Evolutionary conservation across 139 green algal species (phyloP), one percentile per base, ranked within the genome.

Genomic region (Chlamydomonas applanata): DNA sequence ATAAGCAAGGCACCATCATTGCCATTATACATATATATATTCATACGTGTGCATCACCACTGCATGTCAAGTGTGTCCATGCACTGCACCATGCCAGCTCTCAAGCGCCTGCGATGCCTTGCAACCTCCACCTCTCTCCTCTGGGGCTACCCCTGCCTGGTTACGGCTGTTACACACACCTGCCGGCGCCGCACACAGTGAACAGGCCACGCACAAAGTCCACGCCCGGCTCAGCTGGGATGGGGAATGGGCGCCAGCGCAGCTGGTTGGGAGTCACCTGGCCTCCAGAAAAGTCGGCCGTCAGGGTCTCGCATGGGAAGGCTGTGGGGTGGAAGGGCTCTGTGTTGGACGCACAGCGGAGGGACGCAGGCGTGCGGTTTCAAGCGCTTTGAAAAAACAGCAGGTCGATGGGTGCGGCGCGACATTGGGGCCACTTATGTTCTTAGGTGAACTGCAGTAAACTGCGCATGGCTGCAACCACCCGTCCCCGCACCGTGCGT

Each of bases 211-310:
- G 74, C 69, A 98, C 86, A 79, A 95, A 98, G 80, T 97, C 91
- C 5, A 91, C 81, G 0, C 49, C 62, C 9, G 68, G 68, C 56
- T 89, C 83, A 1, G 70, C 49, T 0, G 91, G 90, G 0, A 96
- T 78, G 0, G 82, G 71, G 30, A 92, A 89, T 5, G 94, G 92
- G 13, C 81, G 75, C 94, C 94, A 98, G 14, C 94, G 81, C 65
- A 98, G 79, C 88, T 98, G 94, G 75, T 97, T 98, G 70, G 94
- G 94, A 0, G 90, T 97, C 14, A 93, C 74, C n/a, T 87, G 73
- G 2, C 73, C 82, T 1, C 78, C 22, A 29, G 44, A 78, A 66
- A 95, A 95, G 72, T 97, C 84, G 5, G 87, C 49, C 29, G 88
- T 82, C 66, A 93, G 78, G 14, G 75, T 79, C 35, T 91, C 85